Evolutionary conservation across 164 flowering plant genomes (phyloP).

Genomic region (Chloranthus sessilifolius): DNA sequence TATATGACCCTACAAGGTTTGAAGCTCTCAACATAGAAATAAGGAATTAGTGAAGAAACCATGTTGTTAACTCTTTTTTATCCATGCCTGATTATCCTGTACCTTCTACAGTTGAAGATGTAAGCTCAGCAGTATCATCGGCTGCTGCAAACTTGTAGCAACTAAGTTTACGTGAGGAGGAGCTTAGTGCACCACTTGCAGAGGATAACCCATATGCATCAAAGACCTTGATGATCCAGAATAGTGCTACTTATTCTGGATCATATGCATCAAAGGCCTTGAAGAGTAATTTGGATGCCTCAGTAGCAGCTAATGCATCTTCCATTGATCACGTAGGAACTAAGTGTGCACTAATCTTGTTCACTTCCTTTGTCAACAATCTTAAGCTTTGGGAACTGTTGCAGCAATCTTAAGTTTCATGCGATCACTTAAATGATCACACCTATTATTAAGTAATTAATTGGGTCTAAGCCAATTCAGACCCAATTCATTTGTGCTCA

Average conservation of each 20-base stretch:
- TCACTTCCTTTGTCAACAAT: no score
- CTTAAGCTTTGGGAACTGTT: no score
- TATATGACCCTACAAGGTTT: no score
- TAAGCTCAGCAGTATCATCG: slow-evolving; percentile 42
- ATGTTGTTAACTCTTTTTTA: no score
- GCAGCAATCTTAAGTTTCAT: no score
- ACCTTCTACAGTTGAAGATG: slow-evolving; percentile 49
- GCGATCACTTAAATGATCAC: no score
- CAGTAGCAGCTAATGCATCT: slow-evolving; percentile 39
- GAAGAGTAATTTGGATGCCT: slow-evolving; percentile 41
- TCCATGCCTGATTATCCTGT: slow-evolving; percentile 15
- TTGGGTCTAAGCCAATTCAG: no score
- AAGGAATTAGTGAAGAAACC: no score
- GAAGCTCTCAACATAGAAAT: no score
- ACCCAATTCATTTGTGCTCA: no score
- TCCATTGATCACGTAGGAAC: slow-evolving; percentile 44
- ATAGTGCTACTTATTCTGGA: slow-evolving; percentile 45
- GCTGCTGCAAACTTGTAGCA: slow-evolving; percentile 58
- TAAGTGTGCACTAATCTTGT: no score
- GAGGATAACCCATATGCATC: slow-evolving; percentile 61
- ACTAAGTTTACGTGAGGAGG: slow-evolving; percentile 53
- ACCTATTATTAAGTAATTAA: no score
- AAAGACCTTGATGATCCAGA: slow-evolving; percentile 84
- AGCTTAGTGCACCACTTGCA: slow-evolving; percentile 25
- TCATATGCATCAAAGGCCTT: slow-evolving; percentile 39